Evolutionary conservation across 2,329 filamentous ascomycete genomes (phyloP), one percentile per base, ranked within the genome.

Genomic region (Chlorencoelia australis): DNA sequence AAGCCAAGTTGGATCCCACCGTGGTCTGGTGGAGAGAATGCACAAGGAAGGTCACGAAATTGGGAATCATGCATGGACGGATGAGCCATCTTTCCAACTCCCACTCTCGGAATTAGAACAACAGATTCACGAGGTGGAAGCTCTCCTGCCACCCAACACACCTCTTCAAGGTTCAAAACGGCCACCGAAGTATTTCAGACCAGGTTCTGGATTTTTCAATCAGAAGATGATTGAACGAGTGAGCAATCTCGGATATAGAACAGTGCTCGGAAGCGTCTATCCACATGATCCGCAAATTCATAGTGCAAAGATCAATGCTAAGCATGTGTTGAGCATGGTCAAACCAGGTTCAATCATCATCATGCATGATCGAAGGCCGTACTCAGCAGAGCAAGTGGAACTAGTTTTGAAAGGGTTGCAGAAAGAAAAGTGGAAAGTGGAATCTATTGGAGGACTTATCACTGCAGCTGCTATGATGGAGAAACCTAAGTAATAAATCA

Each of bases 201-300:
- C 87, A 0, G 87, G 87, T 0, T 87, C 80, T 0, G 87, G 87
- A 10, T 79, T 93, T 57, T 94, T 94, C 63, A 86, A 71, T 51
- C 63, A 65, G 27, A 59, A 71, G 13, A 88, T 94, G 76, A 67
- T 82, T 14, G 58, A 60, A 21, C 55, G 80, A 22, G 60, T 85
- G 6, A 60, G 61, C 21, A 65, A 61, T 34, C 55, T 86, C 42
- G 79, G 77, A 4, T 88, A 85, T 58, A 66, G 69, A 33, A 66
- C 91, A 34, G 79, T 87, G n/a, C 63, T 94, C 25, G 87, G 87
- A 3, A 79, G 77, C 57, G 78, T 94, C 26, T 94, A 93, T 60
- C 87, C 87, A 4, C 86, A 94, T 62, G 87, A 94, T 61, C 78
- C 87, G n/a, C 86, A 93, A 66, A 79, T 94, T 40, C 66, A 66